Conservation (phyloP, 2,329 filamentous ascomycete species). For the Colletotrichum chlorophyti region DNA sequence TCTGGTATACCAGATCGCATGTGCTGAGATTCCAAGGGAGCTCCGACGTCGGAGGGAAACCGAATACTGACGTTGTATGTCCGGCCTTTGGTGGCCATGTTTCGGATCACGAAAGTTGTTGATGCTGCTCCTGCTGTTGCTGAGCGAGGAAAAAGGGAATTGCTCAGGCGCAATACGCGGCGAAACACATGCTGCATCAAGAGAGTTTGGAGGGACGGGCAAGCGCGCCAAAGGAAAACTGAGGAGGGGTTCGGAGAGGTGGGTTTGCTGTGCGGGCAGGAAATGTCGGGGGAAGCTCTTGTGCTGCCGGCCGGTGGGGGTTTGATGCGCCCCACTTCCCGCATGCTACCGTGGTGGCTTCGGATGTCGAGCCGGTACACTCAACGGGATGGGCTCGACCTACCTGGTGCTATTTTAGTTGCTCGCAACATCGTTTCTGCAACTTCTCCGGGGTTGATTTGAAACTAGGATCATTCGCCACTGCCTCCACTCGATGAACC, state of each 20-base stretch:
- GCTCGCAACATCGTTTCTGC: too few species aligned
- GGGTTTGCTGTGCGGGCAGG: too few species aligned
- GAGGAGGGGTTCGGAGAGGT: too few species aligned
- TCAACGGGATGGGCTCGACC: neutral
- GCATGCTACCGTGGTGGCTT: constrained; percentile 1
- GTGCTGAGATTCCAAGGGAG: neutral
- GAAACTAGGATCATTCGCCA: too few species aligned
- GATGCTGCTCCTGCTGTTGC: too few species aligned
- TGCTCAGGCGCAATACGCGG: constrained; percentile 17
- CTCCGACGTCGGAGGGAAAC: neutral
- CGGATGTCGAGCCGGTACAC: constrained; percentile 6
- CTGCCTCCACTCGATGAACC: too few species aligned
- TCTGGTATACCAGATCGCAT: too few species aligned
- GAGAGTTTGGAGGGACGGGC: neutral
- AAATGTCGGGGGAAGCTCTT: neutral
- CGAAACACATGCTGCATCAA: constrained; percentile 30
- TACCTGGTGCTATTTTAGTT: neutral
- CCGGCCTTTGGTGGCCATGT: constrained; percentile 18
- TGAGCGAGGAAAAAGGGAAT: neutral
- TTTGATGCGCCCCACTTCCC: constrained; percentile 13
- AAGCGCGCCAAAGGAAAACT: too few species aligned
- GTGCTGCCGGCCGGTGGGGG: neutral
- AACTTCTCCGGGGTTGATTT: too few species aligned
- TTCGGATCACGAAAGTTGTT: constrained; percentile 2
- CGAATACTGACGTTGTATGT: constrained; percentile 26